phyloP scores from a whole-genome alignment of 768 basidiomycete genomes.

The Lactarius psammicola region DNA sequence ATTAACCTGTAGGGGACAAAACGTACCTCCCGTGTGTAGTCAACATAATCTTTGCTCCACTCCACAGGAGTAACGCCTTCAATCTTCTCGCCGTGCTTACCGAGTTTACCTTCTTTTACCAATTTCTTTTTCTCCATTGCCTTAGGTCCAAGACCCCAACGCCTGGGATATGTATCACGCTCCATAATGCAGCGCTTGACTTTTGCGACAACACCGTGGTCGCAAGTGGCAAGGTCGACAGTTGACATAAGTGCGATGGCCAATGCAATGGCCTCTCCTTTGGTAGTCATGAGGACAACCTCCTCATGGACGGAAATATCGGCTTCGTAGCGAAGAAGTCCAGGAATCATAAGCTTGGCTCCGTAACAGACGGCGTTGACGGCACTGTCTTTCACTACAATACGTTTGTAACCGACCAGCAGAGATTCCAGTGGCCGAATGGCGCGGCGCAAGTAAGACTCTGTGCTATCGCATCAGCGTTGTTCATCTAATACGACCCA shows the following conservation, averaged over 20 bases:
- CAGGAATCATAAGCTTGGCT: conserved; percentile 99
- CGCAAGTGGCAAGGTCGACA: conserved; percentile 95
- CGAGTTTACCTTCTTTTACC: conserved; percentile 95
- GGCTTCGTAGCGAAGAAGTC: conserved; percentile 91
- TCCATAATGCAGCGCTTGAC: conserved; percentile 99
- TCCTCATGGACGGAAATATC: conserved; percentile 95
- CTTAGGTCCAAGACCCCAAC: conserved; percentile 98
- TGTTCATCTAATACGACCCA: conserved; percentile 3
- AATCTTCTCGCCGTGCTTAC: conserved; percentile 90
- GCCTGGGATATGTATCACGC: conserved; percentile 94
- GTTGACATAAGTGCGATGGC: conserved; percentile 98
- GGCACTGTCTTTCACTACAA: conserved; percentile 98
- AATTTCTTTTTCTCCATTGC: conserved; percentile 97
- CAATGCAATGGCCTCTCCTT: conserved; percentile 96
- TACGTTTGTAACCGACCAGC: conserved; percentile 94
- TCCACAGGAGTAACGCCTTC: conserved; percentile 84
- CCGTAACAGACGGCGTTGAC: conserved; percentile 99
- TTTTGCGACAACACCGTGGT: conserved; percentile 98
- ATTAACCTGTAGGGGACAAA: conserved; percentile 31
- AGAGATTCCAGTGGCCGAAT: conserved; percentile 94
- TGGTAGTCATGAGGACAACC: conserved; percentile 97
- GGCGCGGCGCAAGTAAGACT: conserved; percentile 93
- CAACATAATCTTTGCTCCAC: conserved; percentile 92
- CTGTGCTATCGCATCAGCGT: conserved; percentile 43
- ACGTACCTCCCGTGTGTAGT: conserved; percentile 73